Evolutionary conservation across 2,329 filamentous ascomycete species (phyloP).

Genomic region (Colletotrichum siamense): DNA sequence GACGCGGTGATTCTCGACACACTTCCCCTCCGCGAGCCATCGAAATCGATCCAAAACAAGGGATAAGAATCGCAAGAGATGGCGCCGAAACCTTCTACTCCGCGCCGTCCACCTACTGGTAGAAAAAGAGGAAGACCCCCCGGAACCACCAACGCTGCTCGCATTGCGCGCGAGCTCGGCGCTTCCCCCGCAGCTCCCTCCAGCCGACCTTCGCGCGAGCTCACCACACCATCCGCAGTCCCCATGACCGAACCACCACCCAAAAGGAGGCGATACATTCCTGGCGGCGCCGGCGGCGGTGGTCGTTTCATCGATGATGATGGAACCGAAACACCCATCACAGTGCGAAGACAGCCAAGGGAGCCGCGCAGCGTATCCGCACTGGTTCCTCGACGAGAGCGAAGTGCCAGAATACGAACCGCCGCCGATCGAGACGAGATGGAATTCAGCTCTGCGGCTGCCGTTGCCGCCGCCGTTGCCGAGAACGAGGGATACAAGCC

Average conservation of each 20-base stretch:
- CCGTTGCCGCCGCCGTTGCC: slow-evolving; percentile 84
- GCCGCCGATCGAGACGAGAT: slow-evolving; percentile 65
- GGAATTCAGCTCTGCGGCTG: slow-evolving; percentile 86
- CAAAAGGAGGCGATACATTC: slow-evolving; percentile 80
- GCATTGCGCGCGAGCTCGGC: slow-evolving; percentile 42
- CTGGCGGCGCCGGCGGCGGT: slow-evolving; percentile 85
- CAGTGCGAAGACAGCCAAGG: slow-evolving; percentile 37
- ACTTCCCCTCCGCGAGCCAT: slow-evolving; percentile 2
- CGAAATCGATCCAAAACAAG: neutral
- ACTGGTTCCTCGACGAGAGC: slow-evolving; percentile 59
- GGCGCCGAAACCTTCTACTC: slow-evolving; percentile 39
- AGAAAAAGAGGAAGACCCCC: slow-evolving; percentile 54
- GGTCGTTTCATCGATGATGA: slow-evolving; percentile 83
- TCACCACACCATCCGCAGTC: slow-evolving; percentile 2
- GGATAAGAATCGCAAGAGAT: slow-evolving; percentile 25
- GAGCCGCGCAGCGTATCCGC: slow-evolving; percentile 40
- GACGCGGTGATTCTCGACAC: slow-evolving; percentile 27
- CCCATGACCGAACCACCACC: slow-evolving; percentile 60
- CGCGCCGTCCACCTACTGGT: slow-evolving; percentile 46
- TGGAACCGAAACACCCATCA: slow-evolving; percentile 59
- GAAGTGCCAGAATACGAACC: slow-evolving; percentile 61
- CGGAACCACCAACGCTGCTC: slow-evolving; percentile 46
- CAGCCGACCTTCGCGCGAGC: slow-evolving; percentile 38
- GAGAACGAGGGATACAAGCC: slow-evolving; percentile 98
- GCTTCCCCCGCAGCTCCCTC: slow-evolving; percentile 33